phyloP scores from a whole-genome alignment of 371 early-diverging fungal genomes.

The Phascolomyces articulosus region DNA sequence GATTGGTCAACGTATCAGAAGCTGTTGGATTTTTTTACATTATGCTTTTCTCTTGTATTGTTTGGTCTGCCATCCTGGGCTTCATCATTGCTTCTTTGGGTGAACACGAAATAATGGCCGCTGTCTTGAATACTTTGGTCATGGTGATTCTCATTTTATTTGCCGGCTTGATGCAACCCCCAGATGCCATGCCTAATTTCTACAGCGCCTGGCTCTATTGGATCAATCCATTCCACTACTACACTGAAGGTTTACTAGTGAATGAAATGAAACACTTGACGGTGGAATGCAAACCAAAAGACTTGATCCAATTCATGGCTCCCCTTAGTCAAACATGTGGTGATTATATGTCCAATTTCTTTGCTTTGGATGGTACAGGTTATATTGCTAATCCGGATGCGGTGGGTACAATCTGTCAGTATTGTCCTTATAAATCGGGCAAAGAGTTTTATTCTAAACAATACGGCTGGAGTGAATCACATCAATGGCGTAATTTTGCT shows the following conservation, averaged over 20 bases:
- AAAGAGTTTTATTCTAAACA: conserved; percentile 44
- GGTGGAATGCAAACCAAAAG: conserved; percentile 47
- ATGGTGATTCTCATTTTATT: conserved; percentile 59
- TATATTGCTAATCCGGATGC: conserved; percentile 52
- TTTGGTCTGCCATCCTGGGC: conserved; percentile 68
- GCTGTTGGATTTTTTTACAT: conserved; percentile 60
- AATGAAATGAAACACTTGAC: conserved; percentile 57
- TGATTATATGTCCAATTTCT: conserved; percentile 51
- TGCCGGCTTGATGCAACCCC: conserved; percentile 65
- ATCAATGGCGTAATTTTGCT: conserved; percentile 70
- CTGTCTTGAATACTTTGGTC: conserved; percentile 64
- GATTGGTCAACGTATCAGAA: conserved; percentile 43
- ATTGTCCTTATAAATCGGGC: conserved; percentile 57
- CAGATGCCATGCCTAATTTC: conserved; percentile 64
- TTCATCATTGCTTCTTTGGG: conserved; percentile 55
- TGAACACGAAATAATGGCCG: conserved; percentile 47
- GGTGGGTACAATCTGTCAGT: conserved; percentile 50
- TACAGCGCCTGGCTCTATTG: conserved; percentile 75
- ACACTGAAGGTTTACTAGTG: conserved; percentile 63
- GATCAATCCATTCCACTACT: conserved; percentile 68
- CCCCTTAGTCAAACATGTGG: conserved; percentile 60
- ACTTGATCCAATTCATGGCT: conserved; percentile 51
- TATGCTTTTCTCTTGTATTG: conserved; percentile 51
- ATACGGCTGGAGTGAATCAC: conserved; percentile 55
- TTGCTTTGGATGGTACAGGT: conserved; percentile 54